phyloP scores from a whole-genome alignment of 371 early-diverging fungal species.

The Mortierella sp. region DNA sequence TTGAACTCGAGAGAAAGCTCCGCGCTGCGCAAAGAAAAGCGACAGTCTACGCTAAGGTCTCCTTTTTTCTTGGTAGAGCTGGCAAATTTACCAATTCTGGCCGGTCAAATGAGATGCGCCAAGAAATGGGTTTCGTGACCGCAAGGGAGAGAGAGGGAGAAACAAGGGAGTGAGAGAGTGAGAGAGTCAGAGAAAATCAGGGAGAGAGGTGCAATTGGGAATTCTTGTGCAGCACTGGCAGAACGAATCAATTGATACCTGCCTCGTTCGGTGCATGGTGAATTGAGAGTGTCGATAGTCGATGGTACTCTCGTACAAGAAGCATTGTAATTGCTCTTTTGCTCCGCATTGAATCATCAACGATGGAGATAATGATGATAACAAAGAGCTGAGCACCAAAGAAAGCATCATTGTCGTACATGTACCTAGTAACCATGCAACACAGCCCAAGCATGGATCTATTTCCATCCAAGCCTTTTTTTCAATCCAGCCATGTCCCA shows the following conservation, averaged over 20 bases:
- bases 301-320: background rate
- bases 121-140: background rate
- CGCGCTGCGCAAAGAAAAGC: background rate
- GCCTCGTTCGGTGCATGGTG: background rate
- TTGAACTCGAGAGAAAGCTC: too few relatives aligned
- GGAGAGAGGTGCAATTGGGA: conserved; percentile 1
- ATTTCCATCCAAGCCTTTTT: background rate
- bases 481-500: background rate
- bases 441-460: conserved; percentile 6
- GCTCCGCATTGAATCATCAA: background rate
- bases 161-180: background rate
- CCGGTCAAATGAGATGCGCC: background rate
- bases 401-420: background rate
- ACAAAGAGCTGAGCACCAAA: too few relatives aligned
- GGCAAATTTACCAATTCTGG: background rate
- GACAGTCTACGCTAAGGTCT: background rate
- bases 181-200: too few relatives aligned
- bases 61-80: background rate
- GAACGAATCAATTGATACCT: background rate
- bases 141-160: background rate
- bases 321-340: background rate
- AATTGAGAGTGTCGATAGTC: background rate
- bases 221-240: background rate
- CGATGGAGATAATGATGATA: too few relatives aligned
- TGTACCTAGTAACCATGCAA: background rate